phyloP scores from a whole-genome alignment of 108 stramenopile genomes.

The Cyclotella cryptica region DNA sequence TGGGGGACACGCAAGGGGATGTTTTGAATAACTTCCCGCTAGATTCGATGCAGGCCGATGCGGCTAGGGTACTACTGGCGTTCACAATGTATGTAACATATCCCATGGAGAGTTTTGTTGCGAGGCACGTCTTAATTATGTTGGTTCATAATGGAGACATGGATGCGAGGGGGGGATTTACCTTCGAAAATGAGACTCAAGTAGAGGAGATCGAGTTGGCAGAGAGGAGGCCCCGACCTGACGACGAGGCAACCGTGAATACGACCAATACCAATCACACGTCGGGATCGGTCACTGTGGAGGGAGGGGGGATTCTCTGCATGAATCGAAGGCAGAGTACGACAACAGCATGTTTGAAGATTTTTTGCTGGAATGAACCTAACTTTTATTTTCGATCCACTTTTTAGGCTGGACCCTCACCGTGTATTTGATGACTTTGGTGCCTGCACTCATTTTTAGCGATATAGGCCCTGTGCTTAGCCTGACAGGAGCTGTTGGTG shows the following conservation, averaged over 20 bases:
- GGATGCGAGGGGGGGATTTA: conserved; percentile 57
- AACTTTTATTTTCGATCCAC: conserved; percentile 52
- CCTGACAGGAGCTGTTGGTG: conserved; percentile 82
- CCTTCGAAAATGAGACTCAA: conserved; percentile 26
- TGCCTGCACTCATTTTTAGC: conserved; percentile 76
- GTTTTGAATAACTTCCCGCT: conserved; percentile 80
- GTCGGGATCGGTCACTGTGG: conserved; percentile 20
- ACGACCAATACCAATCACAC: conserved; percentile 5
- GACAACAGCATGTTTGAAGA: neutral
- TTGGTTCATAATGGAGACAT: conserved; percentile 76
- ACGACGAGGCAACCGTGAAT: conserved; percentile 16
- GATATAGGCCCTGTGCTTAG: conserved; percentile 84
- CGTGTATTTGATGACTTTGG: conserved; percentile 67
- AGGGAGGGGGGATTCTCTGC: conserved; percentile 47
- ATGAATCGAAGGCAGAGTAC: conserved; percentile 58
- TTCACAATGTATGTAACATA: conserved; percentile 90
- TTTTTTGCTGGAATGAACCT: too few relatives aligned
- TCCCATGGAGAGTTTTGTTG: conserved; percentile 85
- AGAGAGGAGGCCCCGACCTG: conserved; percentile 13
- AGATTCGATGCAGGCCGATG: conserved; percentile 62
- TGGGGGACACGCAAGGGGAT: conserved; percentile 80
- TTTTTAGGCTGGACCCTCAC: conserved; percentile 60
- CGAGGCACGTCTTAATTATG: conserved; percentile 76
- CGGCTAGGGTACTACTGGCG: conserved; percentile 67
- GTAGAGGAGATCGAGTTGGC: conserved; percentile 40